Percentiles rank a stretch among this genome's conserved stretches.
These are phyloP conservation scores for Decorospora gaudefroyi DNA, from an alignment of 2,329 filamentous ascomycete genomes.

Conservation along the genomic window DNA sequence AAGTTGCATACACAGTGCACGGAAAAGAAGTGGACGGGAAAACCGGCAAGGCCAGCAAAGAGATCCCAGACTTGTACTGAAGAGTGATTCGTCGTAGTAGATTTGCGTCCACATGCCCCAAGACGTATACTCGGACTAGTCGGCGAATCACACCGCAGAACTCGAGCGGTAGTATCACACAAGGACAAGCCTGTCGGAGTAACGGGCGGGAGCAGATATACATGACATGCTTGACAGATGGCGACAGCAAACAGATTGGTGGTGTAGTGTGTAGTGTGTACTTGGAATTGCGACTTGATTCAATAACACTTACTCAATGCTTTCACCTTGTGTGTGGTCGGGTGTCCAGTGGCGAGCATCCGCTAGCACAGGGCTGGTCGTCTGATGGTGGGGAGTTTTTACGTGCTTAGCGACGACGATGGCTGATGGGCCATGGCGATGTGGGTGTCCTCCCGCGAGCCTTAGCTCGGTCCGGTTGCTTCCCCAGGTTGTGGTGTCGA, in stretches of 20 bases:
- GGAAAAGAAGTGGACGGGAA: conserved; percentile 51
- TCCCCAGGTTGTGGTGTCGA: conserved; percentile 29
- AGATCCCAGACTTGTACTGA: conserved; percentile 52
- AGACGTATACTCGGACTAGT: conserved; percentile 50
- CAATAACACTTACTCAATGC: conserved; percentile 7
- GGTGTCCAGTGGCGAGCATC: conserved; percentile 11
- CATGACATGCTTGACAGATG: too few species aligned
- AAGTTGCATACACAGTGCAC: conserved; percentile 51
- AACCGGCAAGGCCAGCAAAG: conserved; percentile 49
- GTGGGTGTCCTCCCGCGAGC: too few species aligned
- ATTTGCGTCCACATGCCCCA: conserved; percentile 53
- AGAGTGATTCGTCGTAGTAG: conserved; percentile 48
- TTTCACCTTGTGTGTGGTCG: not conserved
- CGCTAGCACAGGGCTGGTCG: conserved; percentile 12
- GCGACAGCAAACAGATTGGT: too few species aligned
- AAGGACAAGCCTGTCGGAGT: too few species aligned
- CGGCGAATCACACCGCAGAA: not conserved
- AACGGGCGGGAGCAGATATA: too few species aligned
- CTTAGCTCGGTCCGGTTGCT: too few species aligned
- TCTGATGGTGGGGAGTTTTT: conserved; percentile 13
- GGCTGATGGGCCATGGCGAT: conserved; percentile 12
- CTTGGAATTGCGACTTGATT: conserved; percentile 2
- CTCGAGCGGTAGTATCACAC: not conserved
- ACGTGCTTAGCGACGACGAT: conserved; percentile 9
- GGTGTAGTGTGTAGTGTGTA: not conserved